A percentile compares a stretch with the other conserved stretches of the same genome.
Conservation (phyloP, 2,329 filamentous ascomycete species). For the Clarireedia homoeocarpa region DNA sequence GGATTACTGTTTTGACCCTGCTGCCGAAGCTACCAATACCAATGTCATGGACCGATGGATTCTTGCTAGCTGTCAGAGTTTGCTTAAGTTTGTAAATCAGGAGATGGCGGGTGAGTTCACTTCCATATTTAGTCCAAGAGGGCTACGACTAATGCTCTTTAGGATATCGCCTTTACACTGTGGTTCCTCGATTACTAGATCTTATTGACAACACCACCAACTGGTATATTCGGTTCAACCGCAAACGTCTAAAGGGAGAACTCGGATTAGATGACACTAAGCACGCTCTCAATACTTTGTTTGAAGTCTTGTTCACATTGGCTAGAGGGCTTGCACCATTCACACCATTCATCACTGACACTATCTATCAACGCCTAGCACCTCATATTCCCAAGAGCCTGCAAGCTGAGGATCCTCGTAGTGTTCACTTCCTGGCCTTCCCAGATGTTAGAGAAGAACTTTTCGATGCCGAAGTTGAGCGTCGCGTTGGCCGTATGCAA, state of each 20-base stretch:
- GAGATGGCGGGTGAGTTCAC: slow-evolving; percentile 69
- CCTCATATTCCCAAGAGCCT: slow-evolving; percentile 71
- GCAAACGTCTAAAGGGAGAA: slow-evolving; percentile 84
- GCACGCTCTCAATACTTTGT: slow-evolving; percentile 87
- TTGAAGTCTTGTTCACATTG: slow-evolving; percentile 86
- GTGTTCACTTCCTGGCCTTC: slow-evolving; percentile 88
- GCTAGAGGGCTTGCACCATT: slow-evolving; percentile 87
- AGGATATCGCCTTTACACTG: slow-evolving; percentile 77
- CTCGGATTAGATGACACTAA: slow-evolving; percentile 77
- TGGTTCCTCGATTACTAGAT: slow-evolving; percentile 73
- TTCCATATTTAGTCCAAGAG: neutral
- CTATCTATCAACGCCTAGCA: slow-evolving; percentile 79
- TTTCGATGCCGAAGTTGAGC: slow-evolving; percentile 79
- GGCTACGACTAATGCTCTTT: slow-evolving; percentile 6
- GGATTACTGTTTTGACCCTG: slow-evolving; percentile 72
- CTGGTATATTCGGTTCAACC: slow-evolving; percentile 96
- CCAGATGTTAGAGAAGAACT: slow-evolving; percentile 83
- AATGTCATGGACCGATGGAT: slow-evolving; percentile 98
- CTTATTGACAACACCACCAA: slow-evolving; percentile 96
- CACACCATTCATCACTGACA: slow-evolving; percentile 91
- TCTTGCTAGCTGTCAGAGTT: slow-evolving; percentile 80
- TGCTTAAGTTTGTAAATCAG: slow-evolving; percentile 83
- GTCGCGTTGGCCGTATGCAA: slow-evolving; percentile 86
- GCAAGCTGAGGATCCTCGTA: slow-evolving; percentile 65
- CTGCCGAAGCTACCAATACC: slow-evolving; percentile 64